Evolutionary conservation across 805 yeast species (phyloP), one percentile per base, ranked within the genome.

Genomic region (Ogataea pignaliae): DNA sequence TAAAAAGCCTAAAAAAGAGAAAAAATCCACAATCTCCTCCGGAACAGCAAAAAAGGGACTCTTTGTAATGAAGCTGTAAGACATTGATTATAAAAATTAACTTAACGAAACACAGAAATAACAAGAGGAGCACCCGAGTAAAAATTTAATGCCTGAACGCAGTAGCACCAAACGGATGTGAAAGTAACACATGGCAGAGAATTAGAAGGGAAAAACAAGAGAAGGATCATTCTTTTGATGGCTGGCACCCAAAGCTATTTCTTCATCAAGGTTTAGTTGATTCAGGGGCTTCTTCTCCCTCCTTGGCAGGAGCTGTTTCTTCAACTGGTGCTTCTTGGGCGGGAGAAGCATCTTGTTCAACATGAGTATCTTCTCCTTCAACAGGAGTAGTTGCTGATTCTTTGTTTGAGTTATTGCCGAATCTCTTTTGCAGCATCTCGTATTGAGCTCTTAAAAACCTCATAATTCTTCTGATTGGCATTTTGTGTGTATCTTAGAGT

Each of bases 381-480:
- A 47, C 50, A 42, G 47, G 37, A n/a, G 42, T 52, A 29, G 40
- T 42, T 1, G 45, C 40, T 17, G 48, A 41, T 44, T 48, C 47
- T 36, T 47, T 48, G 34, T 43, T 48, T 36, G 41, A 45, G 39
- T 43, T 42, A 45, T 36, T 39, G 35, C 55, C 53, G 44, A 63
- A 55, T 55, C 65, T 59, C 45, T 57, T 63, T 45, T 56, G 54
- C 43, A 63, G 29, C 9, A 59, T 48, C 32, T 58, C 64, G 52
- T 54, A 58, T 48, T 62, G 68, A 36, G 53, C 51, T 55, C 63
- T 63, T 30, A 59, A 52, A 42, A 60, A 51, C 42, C 49, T 62
- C 37, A 58, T 36, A 43, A 64, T 62, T 54, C 59, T 56, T 62
- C 65, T 63, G 51, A 64, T 52, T 46, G 68, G 66, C 68, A 64